Percentiles rank a stretch among this genome's conserved stretches.
Conservation (phyloP, 2,329 filamentous ascomycete genomes). For the Pseudocercospora fijiensis region DNA sequence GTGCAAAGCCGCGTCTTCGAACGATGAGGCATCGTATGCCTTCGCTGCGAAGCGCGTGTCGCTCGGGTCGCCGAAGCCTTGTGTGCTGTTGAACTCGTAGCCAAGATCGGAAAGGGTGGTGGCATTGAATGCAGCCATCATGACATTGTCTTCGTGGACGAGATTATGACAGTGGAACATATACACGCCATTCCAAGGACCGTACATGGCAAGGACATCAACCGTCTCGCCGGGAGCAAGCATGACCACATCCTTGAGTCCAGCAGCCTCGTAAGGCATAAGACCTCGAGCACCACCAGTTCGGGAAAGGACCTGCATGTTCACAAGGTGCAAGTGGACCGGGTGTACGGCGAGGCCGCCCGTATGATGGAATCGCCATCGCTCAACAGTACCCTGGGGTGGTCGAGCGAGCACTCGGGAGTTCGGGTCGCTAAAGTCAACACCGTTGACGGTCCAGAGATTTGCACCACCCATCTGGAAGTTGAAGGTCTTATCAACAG, state of each 20-base stretch:
- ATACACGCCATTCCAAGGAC: slow-evolving; percentile 55
- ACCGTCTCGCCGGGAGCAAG: slow-evolving; percentile 54
- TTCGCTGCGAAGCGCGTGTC: slow-evolving; percentile 27
- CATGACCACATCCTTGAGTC: slow-evolving; percentile 60
- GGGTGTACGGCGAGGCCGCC: slow-evolving; percentile 55
- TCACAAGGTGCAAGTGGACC: slow-evolving; percentile 59
- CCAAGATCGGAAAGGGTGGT: slow-evolving; percentile 39
- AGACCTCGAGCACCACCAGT: slow-evolving; percentile 48
- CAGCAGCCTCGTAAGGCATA: slow-evolving; percentile 54
- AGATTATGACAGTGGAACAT: slow-evolving; percentile 45
- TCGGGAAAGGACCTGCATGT: slow-evolving; percentile 56
- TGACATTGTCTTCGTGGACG: slow-evolving; percentile 48
- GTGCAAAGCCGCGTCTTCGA: slow-evolving; percentile 20
- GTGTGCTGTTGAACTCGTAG: slow-evolving; percentile 30
- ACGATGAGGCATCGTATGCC: slow-evolving; percentile 20
- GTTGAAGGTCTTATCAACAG: slow-evolving; percentile 47
- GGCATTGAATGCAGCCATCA: slow-evolving; percentile 48
- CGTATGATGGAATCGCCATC: slow-evolving; percentile 54
- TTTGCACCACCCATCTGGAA: slow-evolving; percentile 47
- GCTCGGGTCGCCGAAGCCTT: slow-evolving; percentile 29
- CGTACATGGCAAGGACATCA: slow-evolving; percentile 53
- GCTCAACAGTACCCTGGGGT: slow-evolving; percentile 49
- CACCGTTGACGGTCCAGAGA: slow-evolving; percentile 54
- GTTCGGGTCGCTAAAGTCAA: slow-evolving; percentile 48
- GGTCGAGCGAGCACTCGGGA: slow-evolving; percentile 53